Evolutionary conservation across 106 monocot species (phyloP).

Genomic region (Phalaenopsis aphrodite): DNA sequence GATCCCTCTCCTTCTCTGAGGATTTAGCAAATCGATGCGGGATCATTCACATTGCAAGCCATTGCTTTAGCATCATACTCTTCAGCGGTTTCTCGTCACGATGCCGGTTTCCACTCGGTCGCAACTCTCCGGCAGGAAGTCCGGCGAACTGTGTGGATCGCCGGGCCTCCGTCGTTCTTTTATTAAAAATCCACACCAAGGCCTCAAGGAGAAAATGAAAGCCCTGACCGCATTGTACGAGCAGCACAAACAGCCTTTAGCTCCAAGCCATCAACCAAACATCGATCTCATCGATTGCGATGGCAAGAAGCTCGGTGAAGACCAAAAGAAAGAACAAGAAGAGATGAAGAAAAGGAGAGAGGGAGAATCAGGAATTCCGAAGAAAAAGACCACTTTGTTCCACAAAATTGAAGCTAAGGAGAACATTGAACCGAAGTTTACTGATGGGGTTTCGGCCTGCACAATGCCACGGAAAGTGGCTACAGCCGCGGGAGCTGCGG

Average conservation of each 20-base stretch:
- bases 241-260: constrained; percentile 45
- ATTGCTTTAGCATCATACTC: not conserved
- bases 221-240: constrained; percentile 78
- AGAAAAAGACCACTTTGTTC: constrained; percentile 16
- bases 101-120: constrained; percentile 88
- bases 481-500: not conserved
- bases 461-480: constrained; percentile 47
- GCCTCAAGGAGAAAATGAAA: constrained; percentile 92
- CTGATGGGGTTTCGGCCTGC: constrained; percentile 4
- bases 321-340: constrained; percentile 16
- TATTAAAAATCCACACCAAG: constrained; percentile 64
- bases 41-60: not conserved
- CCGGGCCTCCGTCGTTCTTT: not conserved
- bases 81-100: not conserved
- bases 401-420: constrained; percentile 42
- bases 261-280: constrained; percentile 14
- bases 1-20: not conserved
- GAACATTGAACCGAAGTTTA: constrained; percentile 21
- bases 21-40: constrained; percentile 5
- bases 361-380: constrained; percentile 10
- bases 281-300: constrained; percentile 34
- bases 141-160: not conserved
- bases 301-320: constrained; percentile 10
- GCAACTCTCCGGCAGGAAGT: constrained; percentile 28
- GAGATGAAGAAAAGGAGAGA: not conserved